Conservation (phyloP, 495 filamentous ascomycete species). For the Cercophora newfieldiana region DNA sequence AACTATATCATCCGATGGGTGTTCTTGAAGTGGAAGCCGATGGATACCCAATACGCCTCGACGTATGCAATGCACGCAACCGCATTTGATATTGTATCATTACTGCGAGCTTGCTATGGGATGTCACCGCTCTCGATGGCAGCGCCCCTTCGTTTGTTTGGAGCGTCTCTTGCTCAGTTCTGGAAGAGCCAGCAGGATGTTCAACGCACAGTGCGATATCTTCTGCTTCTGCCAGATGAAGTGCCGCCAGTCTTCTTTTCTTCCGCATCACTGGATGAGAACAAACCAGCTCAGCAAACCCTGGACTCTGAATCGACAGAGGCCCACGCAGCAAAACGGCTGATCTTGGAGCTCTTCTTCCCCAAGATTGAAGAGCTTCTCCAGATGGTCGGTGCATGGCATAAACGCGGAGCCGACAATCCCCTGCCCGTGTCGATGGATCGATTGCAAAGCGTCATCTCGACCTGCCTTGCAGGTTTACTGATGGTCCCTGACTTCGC, state of each 20-base stretch:
- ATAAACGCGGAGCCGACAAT: constrained; percentile 41
- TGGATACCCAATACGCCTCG: constrained; percentile 42
- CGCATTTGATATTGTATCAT: constrained; percentile 44
- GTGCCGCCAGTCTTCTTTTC: background rate
- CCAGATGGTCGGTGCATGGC: constrained; percentile 45
- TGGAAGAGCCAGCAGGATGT: constrained; percentile 31
- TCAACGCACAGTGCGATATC: constrained; percentile 38
- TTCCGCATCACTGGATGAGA: constrained; percentile 4
- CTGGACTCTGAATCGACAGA: constrained; percentile 36
- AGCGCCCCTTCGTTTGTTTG: constrained; percentile 35
- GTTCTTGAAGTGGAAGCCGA: constrained; percentile 72
- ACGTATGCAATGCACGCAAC: constrained; percentile 42
- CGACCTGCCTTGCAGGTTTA: constrained; percentile 43
- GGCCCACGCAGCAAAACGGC: constrained; percentile 44
- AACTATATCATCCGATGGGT: constrained; percentile 77
- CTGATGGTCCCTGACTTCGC: constrained; percentile 46
- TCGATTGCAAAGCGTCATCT: constrained; percentile 47
- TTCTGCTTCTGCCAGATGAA: constrained; percentile 40
- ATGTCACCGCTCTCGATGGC: constrained; percentile 28
- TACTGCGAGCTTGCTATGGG: constrained; percentile 48
- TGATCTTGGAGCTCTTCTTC: constrained; percentile 50
- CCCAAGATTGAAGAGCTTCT: constrained; percentile 48
- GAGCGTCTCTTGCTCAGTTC: constrained; percentile 38
- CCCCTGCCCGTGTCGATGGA: constrained; percentile 44
- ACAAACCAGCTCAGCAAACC: constrained; percentile 2